Base-by-base conservation (phyloP, 192 early-diverging fungal genomes). In the Coemansia brasiliensis region DNA sequence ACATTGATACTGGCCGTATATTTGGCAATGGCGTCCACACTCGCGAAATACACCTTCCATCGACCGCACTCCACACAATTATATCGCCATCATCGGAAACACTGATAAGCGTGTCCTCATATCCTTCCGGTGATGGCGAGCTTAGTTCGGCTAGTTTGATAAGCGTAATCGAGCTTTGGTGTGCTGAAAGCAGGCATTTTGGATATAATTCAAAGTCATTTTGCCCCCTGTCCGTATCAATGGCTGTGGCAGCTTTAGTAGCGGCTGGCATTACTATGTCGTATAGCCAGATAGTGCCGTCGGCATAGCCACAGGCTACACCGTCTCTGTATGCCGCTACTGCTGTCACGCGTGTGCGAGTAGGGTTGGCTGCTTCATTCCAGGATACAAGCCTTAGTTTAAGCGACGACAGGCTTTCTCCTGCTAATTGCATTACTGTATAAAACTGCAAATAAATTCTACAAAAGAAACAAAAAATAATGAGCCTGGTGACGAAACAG, bases 241-340 rank as follows among this genome's bases (percentile, higher is more conserved):
- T 39, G n/a, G 15, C 20, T 20, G 45, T 16, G 15, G 6, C 10
- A 10, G 37, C 44, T 24, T 51, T n/a, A 6, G 7, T 42, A 26
- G 22, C 27, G 4, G 27, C 57, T 5, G 53, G 2, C 3, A 59
- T 4, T 3, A 25, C 44, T 6, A 79, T 39, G 29, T 51, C 46
- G 53, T 79, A 79, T 4, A 79, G 70, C 76, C 76, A 79, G 38
- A 79, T 69, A 10, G 24, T 53, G 49, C 76, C 76, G 43, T 79
- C 71, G 18, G 45, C 29, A 45, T 79, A 61, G 0, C 76, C 76
- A 45, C 69, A 72, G 8, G 54, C 76, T 5, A 73, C 61, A 45
- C 76, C 70, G 43, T 67, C 57, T 40, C 58, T 42, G 24, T 44
- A 57, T 27, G 55, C 66, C 0, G 63, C 51, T 3, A 57, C 46